Conservation (phyloP, 257 asterid genomes). For the Penstemon eatonii region DNA sequence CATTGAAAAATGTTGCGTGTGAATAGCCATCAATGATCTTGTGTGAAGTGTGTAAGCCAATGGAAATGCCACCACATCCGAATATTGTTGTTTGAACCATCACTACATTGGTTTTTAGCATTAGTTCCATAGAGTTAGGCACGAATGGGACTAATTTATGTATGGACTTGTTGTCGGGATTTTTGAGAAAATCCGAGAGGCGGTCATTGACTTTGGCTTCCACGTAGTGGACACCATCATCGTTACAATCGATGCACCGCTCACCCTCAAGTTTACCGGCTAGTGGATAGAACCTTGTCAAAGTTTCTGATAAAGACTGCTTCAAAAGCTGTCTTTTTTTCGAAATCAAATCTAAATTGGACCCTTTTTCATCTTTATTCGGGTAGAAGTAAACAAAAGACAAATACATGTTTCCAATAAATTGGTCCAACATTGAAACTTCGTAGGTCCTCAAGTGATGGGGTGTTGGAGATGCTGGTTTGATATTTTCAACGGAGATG, state of each 20-base stretch:
- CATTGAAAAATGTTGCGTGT: not conserved
- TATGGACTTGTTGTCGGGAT: slow-evolving; percentile 8
- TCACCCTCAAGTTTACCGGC: not conserved
- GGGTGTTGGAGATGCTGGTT: not conserved
- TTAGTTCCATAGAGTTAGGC: not conserved
- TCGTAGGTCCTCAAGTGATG: not conserved
- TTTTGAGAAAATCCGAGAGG: not conserved
- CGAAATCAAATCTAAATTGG: too few species aligned
- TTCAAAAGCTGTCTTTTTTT: not conserved
- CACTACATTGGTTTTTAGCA: not conserved
- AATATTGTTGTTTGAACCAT: not conserved
- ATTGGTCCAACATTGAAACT: not conserved
- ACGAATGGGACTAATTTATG: not conserved
- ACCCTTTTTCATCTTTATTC: not conserved
- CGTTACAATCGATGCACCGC: not conserved
- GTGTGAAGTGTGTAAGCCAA: not conserved
- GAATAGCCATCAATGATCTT: not conserved
- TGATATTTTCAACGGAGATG: not conserved
- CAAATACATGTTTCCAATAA: not conserved
- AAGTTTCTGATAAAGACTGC: slow-evolving; percentile 8
- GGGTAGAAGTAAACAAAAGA: not conserved
- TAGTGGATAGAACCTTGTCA: not conserved
- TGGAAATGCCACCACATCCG: slow-evolving; percentile 3
- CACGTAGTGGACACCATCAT: not conserved
- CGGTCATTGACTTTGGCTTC: not conserved